A percentile compares a stretch with the other conserved stretches of the same genome.
These are phyloP conservation scores for Saccharomycopsis vini DNA, from an alignment of 805 yeast genomes.

Conservation along the genomic window DNA sequence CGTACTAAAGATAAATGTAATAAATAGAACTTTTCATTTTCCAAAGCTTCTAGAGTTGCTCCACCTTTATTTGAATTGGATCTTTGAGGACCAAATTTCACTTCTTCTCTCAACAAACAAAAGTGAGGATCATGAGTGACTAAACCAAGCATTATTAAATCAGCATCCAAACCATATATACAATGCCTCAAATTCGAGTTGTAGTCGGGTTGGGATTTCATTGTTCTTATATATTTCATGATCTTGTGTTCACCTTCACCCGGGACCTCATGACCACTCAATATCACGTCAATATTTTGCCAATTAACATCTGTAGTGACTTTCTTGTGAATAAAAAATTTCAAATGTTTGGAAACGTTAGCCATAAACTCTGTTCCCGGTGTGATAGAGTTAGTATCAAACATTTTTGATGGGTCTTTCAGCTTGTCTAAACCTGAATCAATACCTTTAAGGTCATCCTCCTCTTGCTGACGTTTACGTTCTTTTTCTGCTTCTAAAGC, in stretches of 20 bases:
- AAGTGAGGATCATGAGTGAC: conserved; percentile 95
- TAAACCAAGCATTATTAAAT: conserved; percentile 85
- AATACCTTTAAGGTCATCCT: conserved; percentile 14
- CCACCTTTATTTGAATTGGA: conserved; percentile 27
- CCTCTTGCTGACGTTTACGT: conserved; percentile 25
- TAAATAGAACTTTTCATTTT: conserved; percentile 72
- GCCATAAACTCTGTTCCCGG: conserved; percentile 98
- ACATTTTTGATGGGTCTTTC: conserved; percentile 35
- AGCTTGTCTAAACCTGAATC: conserved; percentile 2
- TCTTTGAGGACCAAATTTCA: conserved; percentile 59
- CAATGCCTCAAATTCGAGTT: conserved; percentile 84
- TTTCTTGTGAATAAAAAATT: conserved; percentile 82
- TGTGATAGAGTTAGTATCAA: conserved; percentile 87
- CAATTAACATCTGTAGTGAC: conserved; percentile 80
- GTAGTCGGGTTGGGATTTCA: conserved; percentile 65
- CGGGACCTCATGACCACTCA: conserved; percentile 93
- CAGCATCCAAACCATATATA: conserved; percentile 94
- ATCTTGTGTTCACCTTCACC: conserved; percentile 99
- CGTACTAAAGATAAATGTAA: conserved; percentile 81
- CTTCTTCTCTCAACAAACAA: conserved; percentile 91
- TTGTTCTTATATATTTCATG: conserved; percentile 80
- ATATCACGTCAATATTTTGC: conserved; percentile 66
- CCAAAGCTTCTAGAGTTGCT: conserved; percentile 40
- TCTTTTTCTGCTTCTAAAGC: conserved; percentile 87
- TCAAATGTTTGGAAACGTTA: conserved; percentile 68